Evolutionary conservation across 768 basidiomycete genomes (phyloP).

Genomic region (Macrolepiota fuliginosa): DNA sequence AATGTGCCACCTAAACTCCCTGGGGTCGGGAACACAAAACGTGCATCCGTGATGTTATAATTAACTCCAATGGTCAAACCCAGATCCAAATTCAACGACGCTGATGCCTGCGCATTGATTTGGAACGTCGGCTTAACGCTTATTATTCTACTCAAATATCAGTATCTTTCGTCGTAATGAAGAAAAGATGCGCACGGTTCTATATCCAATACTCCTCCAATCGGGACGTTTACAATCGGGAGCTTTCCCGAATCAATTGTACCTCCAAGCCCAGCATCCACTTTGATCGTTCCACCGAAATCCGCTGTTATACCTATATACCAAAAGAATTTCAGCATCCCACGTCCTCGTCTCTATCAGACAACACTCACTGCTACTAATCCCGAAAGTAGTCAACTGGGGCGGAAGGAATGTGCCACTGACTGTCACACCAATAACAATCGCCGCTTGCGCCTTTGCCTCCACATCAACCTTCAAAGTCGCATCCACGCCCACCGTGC

Average conservation of each 20-base stretch:
- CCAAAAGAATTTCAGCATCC: conserved; percentile 1
- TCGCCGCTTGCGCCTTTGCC: conserved; percentile 5
- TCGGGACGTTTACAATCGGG: conserved; percentile 35
- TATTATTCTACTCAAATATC: conserved; percentile 31
- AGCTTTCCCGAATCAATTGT: conserved; percentile 42
- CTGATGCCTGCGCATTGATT: conserved; percentile 35
- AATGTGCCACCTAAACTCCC: conserved; percentile 27
- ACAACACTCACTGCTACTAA: conserved; percentile 24
- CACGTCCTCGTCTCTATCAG: not conserved
- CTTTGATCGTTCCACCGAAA: conserved; percentile 34
- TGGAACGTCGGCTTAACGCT: conserved; percentile 46
- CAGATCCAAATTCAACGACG: conserved; percentile 33
- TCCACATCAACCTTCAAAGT: conserved; percentile 5
- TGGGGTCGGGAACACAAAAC: conserved; percentile 42
- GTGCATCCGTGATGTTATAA: conserved; percentile 37
- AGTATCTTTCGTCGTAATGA: not conserved
- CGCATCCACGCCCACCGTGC: not conserved
- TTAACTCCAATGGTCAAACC: conserved; percentile 40
- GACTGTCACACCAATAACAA: conserved; percentile 9
- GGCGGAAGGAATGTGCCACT: conserved; percentile 12
- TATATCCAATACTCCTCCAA: too few species aligned
- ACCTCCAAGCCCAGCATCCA: conserved; percentile 37
- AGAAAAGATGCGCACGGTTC: too few species aligned
- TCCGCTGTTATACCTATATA: conserved; percentile 32
- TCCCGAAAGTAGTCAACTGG: conserved; percentile 1